Percentiles rank a stretch among this genome's conserved stretches.
These are phyloP conservation scores for Catharanthus roseus DNA, from an alignment of 257 asterid genomes.

Conservation along the genomic window DNA sequence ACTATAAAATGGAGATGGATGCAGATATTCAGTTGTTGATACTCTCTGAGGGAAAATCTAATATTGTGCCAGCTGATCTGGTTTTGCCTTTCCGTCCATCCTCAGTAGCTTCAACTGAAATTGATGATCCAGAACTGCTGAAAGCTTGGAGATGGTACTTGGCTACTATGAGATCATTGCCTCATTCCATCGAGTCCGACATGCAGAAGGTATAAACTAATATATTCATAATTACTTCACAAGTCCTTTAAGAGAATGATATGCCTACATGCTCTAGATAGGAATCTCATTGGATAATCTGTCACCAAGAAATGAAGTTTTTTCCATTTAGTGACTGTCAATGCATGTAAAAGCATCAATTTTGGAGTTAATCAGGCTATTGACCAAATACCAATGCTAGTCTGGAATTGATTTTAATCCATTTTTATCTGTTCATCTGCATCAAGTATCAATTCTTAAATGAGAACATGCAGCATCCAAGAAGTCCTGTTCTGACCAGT, in stretches of 20 bases:
- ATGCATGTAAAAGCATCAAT: neutral
- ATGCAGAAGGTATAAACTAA: constrained; percentile 60
- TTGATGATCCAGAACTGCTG: constrained; percentile 39
- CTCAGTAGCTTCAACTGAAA: constrained; percentile 31
- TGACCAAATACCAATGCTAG: neutral
- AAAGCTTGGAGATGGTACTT: constrained; percentile 88
- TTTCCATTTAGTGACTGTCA: neutral
- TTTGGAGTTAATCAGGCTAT: neutral
- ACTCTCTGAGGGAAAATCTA: constrained; percentile 85
- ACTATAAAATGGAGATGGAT: constrained; percentile 82
- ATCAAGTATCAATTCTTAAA: neutral
- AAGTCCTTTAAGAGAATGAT: neutral
- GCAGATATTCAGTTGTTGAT: constrained; percentile 68
- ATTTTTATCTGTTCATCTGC: neutral
- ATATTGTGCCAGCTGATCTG: constrained; percentile 78
- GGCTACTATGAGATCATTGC: constrained; percentile 64
- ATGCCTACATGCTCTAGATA: neutral
- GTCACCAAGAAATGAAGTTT: neutral
- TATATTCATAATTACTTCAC: neutral
- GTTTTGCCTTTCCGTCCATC: constrained; percentile 72
- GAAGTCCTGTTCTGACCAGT: neutral
- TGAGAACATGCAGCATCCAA: neutral
- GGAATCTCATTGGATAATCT: neutral
- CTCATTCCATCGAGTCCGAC: constrained; percentile 63
- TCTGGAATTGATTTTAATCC: neutral